phyloP scores from a whole-genome alignment of 805 yeast species.

The Monosporozyma servazzii region DNA sequence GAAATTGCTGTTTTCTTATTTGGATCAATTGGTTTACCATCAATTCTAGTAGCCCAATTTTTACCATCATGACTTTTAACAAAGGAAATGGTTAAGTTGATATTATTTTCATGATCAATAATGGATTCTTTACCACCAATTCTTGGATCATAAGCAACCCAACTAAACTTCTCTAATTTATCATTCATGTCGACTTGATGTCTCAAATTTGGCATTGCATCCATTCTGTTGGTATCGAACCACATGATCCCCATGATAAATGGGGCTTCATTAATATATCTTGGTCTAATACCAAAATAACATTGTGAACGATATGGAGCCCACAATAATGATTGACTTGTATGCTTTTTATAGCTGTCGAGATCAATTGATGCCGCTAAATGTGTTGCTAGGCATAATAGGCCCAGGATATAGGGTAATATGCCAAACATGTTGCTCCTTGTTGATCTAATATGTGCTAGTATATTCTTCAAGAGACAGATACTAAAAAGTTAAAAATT shows the following conservation, averaged over 20 bases:
- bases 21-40: slow-evolving; percentile 51
- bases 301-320: slow-evolving; percentile 87
- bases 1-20: slow-evolving; percentile 45
- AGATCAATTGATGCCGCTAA: background rate
- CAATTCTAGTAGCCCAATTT: slow-evolving; percentile 74
- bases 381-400: background rate
- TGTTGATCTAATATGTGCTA: background rate
- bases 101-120: slow-evolving; percentile 52
- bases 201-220: slow-evolving; percentile 48
- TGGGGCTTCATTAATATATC: slow-evolving; percentile 43
- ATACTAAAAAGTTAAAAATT: background rate
- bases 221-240: slow-evolving; percentile 57
- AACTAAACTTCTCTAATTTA: slow-evolving; percentile 63
- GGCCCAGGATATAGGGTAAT: background rate
- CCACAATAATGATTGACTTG: slow-evolving; percentile 60
- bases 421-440: background rate
- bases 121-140: slow-evolving; percentile 75
- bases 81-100: slow-evolving; percentile 61
- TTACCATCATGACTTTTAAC: slow-evolving; percentile 61
- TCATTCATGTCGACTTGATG: slow-evolving; percentile 72
- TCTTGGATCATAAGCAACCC: slow-evolving; percentile 85
- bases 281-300: slow-evolving; percentile 79
- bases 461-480: background rate
- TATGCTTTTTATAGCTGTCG: slow-evolving; percentile 26
- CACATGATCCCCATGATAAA: slow-evolving; percentile 78